Evolutionary conservation across 2,329 filamentous ascomycete genomes (phyloP), one percentile per base, ranked within the genome.

Genomic region (Colletotrichum tamarilloi): DNA sequence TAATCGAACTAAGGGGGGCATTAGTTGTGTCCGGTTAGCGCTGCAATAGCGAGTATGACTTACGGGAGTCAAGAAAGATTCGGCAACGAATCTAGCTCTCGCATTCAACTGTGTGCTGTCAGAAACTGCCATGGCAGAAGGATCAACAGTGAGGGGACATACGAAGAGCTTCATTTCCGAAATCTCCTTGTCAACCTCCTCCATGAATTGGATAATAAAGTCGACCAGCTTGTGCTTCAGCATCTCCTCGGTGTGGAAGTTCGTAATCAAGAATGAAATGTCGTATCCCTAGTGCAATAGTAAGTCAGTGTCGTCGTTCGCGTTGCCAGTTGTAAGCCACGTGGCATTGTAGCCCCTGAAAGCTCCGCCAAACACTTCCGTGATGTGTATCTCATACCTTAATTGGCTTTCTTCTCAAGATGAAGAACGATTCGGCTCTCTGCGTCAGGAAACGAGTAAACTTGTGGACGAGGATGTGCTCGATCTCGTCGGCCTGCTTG

Each of bases 111-210:
- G 80, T 66, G 12, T 46, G 66, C 38, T 73, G 69, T 81, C 58
- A 79, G 76, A 22, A n/a, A 16, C 0, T 16, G 35, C 26, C 30
- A 22, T 32, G 30, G 30, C 46, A n/a, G n/a, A 38, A 5, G 1
- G 7, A 12, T 30, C 3, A 14, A 14, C 16, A 19, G 16, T 55
- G n/a, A 55, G 56, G n/a, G 59, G 38, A 87, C 94, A 78, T 90
- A 98, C 96, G 84, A 99, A 99, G 79, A 99, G 93, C 90, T 99
- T 99, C 97, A 99, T 98, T 86, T 99, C 97, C 3, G 97, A 98
- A 74, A 99, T 99, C 84, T 99, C 97, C 88, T 99, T 99, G 84
- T 99, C 97, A 5, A 99, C 97, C 83, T 99, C 97, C 84, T 99
- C 96, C 96, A 99, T 98, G 81, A 99, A 99, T 81, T 98, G 93